Base-by-base conservation (phyloP, 139 green algal species). In the Chlorella sp. region DNA sequence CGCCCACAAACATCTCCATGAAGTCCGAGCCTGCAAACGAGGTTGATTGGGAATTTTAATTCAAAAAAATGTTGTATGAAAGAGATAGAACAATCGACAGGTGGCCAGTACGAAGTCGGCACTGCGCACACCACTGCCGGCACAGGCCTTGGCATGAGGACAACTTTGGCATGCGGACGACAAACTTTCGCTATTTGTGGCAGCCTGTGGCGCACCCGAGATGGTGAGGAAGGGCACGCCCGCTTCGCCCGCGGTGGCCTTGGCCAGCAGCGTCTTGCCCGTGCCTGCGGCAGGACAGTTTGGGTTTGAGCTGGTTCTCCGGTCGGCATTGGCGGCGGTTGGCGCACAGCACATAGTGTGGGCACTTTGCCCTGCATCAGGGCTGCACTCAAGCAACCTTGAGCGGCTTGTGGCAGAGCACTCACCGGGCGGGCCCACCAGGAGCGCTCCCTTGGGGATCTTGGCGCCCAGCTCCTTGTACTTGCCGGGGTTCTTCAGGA, bases 181-280 rank as follows among this genome's bases (percentile, higher is more conserved):
- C n/a, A n/a, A n/a, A n/a, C n/a, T n/a, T n/a, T n/a, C n/a, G n/a
- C n/a, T n/a, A n/a, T n/a, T n/a, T n/a, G n/a, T n/a, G n/a, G n/a
- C n/a, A n/a, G n/a, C n/a, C n/a, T n/a, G n/a, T n/a, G 3, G n/a
- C 72, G 19, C 72, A 77, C 94, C 89, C 22, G 78, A 90, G 86
- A 95, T 95, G 68, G 90, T 92, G 36, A 98, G 90, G 91, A 99
- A 99, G 30, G 97, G 97, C 46, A 99, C 97, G 43, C 91, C 93
- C 11, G 97, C 97, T 91, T 99, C 97, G 19, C 95, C 97, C 28
- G 97, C 97, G 20, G 97, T 98, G 0, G 97, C 97, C 87, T 98
- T 98, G 72, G 97, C 97, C 80, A 99, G 93, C 87, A 99, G 91
- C 32, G 96, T 99, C 90, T 99, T 99, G 73, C 96, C 96, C 6